A percentile compares a stretch with the other conserved stretches of the same genome.
phyloP scores from a whole-genome alignment of 192 early-diverging fungal species.

The Umbelopsis sp. region DNA sequence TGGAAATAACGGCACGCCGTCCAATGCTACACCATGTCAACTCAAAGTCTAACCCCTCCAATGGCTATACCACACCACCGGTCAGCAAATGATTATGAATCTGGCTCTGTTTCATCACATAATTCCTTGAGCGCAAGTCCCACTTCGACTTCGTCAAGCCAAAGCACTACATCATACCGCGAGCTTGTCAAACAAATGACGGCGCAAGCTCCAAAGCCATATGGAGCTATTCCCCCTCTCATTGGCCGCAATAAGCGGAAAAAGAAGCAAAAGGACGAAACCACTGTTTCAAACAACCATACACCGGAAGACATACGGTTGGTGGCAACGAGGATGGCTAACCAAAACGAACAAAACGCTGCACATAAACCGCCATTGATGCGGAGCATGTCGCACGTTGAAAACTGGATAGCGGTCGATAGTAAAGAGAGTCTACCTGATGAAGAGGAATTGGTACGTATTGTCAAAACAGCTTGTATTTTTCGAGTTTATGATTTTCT shows the following conservation, averaged over 20 bases:
- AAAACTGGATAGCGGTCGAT: constrained; percentile 34
- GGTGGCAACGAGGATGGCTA: neutral
- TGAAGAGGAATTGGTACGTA: constrained; percentile 36
- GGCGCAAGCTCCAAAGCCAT: constrained; percentile 35
- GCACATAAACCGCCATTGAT: constrained; percentile 2
- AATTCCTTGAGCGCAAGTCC: constrained; percentile 5
- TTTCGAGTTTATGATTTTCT: no score
- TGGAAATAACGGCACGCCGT: neutral
- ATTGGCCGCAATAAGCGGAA: constrained; percentile 29
- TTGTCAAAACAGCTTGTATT: neutral
- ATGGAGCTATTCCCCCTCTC: constrained; percentile 41
- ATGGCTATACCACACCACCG: constrained; percentile 12
- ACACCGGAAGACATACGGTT: neutral
- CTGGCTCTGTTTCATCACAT: neutral
- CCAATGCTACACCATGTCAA: constrained; percentile 2
- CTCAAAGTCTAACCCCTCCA: constrained; percentile 14
- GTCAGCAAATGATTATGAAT: neutral
- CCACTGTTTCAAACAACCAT: neutral
- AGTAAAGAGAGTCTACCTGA: constrained; percentile 40
- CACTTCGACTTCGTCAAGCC: constrained; percentile 6
- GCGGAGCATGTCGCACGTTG: constrained; percentile 34
- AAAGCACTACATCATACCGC: constrained; percentile 29
- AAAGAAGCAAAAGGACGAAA: constrained; percentile 19
- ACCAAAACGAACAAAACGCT: neutral
- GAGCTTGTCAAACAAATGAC: constrained; percentile 40